These are phyloP conservation scores for Schizothecium vesticola DNA, from an alignment of 495 filamentous ascomycete species.

Conservation along the genomic window DNA sequence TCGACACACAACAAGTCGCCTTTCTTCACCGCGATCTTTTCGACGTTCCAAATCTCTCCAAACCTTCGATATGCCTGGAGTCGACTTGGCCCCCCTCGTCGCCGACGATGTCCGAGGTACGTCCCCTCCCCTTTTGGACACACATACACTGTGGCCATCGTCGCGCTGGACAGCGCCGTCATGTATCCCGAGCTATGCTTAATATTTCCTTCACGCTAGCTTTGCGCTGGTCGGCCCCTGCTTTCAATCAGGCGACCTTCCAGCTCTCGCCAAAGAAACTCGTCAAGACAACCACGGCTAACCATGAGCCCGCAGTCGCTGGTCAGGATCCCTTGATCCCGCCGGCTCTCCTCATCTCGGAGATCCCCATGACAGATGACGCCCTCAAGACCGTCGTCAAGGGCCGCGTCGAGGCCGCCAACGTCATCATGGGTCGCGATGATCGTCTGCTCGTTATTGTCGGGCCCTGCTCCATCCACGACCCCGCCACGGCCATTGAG, in stretches of 20 bases:
- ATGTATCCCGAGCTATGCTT: background rate
- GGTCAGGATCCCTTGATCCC: constrained; percentile 94
- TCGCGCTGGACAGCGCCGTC: background rate
- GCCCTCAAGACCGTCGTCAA: constrained; percentile 64
- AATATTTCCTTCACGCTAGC: background rate
- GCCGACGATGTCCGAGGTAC: constrained; percentile 48
- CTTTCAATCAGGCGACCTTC: background rate
- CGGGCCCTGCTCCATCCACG: constrained; percentile 96
- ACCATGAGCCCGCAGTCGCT: constrained; percentile 55
- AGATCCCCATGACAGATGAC: constrained; percentile 72
- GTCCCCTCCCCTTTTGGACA: background rate
- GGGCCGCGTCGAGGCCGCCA: constrained; percentile 75
- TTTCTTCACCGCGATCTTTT: background rate
- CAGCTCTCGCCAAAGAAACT: background rate
- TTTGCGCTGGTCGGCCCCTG: background rate
- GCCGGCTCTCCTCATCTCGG: constrained; percentile 78
- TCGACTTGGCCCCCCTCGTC: constrained; percentile 41
- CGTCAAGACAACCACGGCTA: constrained; percentile 16
- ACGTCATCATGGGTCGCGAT: constrained; percentile 70
- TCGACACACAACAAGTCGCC: background rate
- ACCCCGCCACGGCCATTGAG: constrained; percentile 80
- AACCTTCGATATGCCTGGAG: constrained; percentile 37
- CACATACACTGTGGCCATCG: background rate
- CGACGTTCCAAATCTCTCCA: background rate
- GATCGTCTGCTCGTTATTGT: constrained; percentile 92